These are phyloP conservation scores for Aspergillus biplanus DNA, from an alignment of 495 filamentous ascomycete genomes.

Conservation along the genomic window DNA sequence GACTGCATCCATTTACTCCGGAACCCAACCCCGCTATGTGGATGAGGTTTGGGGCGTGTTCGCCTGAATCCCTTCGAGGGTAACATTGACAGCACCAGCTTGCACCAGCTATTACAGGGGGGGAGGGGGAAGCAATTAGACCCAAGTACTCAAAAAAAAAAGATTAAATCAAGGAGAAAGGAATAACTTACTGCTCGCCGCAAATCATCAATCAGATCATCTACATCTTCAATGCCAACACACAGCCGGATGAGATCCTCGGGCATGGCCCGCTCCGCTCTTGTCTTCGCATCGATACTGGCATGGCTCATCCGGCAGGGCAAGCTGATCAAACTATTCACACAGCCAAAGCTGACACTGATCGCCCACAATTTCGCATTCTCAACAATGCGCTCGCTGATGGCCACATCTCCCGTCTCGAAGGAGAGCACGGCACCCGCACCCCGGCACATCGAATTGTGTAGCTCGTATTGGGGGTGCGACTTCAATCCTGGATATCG, in stretches of 20 bases:
- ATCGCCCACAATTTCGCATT: conserved; percentile 90
- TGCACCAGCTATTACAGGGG: conserved; percentile 70
- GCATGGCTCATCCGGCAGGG: conserved; percentile 99
- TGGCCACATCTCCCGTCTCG: conserved; percentile 81
- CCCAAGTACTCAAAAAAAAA: conserved; percentile 3
- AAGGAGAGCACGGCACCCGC: conserved; percentile 94
- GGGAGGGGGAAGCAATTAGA: conserved; percentile 19
- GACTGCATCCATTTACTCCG: background rate
- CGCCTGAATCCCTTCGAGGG: conserved; percentile 73
- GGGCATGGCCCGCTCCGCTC: conserved; percentile 85
- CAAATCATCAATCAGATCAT: conserved; percentile 93
- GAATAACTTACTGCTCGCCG: conserved; percentile 75
- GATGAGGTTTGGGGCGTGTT: conserved; percentile 17
- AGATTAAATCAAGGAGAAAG: background rate
- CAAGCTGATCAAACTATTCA: conserved; percentile 98
- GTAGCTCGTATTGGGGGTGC: conserved; percentile 94
- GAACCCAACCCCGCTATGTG: background rate
- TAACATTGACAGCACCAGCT: conserved; percentile 88
- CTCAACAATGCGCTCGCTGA: conserved; percentile 93
- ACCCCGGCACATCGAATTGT: conserved; percentile 92
- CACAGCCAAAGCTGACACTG: conserved; percentile 94
- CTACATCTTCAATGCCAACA: conserved; percentile 93
- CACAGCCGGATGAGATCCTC: conserved; percentile 96
- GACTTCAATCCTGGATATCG: conserved; percentile 92
- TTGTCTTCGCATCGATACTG: conserved; percentile 93